Base-by-base conservation (phyloP, 2,329 filamentous ascomycete species). In the Aspergillus aculeatinus region DNA sequence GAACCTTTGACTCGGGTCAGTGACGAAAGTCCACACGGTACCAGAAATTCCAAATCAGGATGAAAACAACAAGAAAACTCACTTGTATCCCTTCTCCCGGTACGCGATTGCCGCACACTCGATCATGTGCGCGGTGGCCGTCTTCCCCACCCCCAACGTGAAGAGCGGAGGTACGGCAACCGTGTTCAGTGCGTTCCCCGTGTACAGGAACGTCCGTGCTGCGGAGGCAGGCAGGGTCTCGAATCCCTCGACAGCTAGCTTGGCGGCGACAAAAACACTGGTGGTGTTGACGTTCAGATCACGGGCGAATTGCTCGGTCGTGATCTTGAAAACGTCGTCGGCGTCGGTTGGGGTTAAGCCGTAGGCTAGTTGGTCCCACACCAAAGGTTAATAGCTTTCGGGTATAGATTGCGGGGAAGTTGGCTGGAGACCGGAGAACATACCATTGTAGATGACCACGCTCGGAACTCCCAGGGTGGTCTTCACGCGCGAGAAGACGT, bases 151-250 rank as follows among this genome's bases (percentile, higher is more conserved):
- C 39, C 39, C 39, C 16, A 44, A 44, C 2, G 39, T 44, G 39
- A 44, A 44, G 39, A 44, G n/a, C 2, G 6, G 39, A 16, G 35
- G 25, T 2, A 39, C 10, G 16, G 44, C n/a, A 4, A 14, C 14
- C 2, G 27, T 33, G 27, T 58, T 58, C 4, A 58, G 42, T 2
- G 25, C 7, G 33, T 58, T 58, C 10, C 56, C 56, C 3, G 56
- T 58, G 19, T 58, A 58, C 19, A 58, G 48, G 50, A 58, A 58
- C 14, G 56, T 53, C 19, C 52, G 51, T 19, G 21, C 33, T 4
- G 27, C 23, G 27, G 29, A 39, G 5, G 33, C 10, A 7, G 23
- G 39, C 1, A 58, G 5, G 0, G 2, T 48, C 35, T 27, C 49
- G 25, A 27, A 58, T 11, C 5, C 39, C n/a, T 33, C 14, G 4